Conservation (phyloP, 2,329 filamentous ascomycete species). For the Pseudogymnoascus sp. region DNA sequence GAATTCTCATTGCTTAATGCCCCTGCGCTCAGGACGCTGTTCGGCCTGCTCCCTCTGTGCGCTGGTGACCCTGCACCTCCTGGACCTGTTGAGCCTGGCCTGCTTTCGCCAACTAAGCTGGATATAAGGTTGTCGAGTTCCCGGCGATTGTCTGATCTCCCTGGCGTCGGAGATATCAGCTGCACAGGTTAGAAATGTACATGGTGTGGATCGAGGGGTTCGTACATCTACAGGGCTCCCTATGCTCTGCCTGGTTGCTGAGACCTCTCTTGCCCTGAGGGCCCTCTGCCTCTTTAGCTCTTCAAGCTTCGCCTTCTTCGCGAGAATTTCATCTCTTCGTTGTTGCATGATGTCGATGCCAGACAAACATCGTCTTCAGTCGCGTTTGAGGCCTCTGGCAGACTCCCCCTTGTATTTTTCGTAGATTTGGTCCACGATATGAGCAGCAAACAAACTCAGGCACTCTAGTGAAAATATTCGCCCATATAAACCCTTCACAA, state of each 20-base stretch:
- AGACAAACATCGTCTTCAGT: conserved; percentile 7
- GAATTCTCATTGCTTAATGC: conserved; percentile 70
- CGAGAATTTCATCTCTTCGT: conserved; percentile 88
- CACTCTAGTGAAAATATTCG: background rate
- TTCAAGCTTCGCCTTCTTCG: conserved; percentile 93
- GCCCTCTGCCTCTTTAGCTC: conserved; percentile 92
- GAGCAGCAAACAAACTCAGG: background rate
- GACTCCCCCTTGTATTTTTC: conserved; percentile 5
- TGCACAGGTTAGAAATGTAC: conserved; percentile 26
- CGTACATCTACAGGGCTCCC: conserved; percentile 64
- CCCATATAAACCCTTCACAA: background rate
- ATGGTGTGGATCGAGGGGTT: conserved; percentile 14
- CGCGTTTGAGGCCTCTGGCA: conserved; percentile 7
- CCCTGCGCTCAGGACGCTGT: conserved; percentile 74
- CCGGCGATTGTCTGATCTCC: conserved; percentile 58
- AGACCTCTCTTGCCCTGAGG: conserved; percentile 68
- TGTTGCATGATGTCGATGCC: conserved; percentile 48
- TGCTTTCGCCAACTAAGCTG: conserved; percentile 70
- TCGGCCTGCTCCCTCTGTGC: conserved; percentile 65
- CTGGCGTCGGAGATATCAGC: conserved; percentile 62
- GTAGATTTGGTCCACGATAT: conserved; percentile 1
- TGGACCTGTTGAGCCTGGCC: conserved; percentile 58
- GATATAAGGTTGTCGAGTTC: conserved; percentile 83
- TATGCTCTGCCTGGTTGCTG: conserved; percentile 57
- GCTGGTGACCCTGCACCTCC: conserved; percentile 57